A percentile compares a stretch with the other conserved stretches of the same genome.
These are phyloP conservation scores for Fagopyrum esculentum DNA, from an alignment of 148 eudicot species.

Conservation along the genomic window DNA sequence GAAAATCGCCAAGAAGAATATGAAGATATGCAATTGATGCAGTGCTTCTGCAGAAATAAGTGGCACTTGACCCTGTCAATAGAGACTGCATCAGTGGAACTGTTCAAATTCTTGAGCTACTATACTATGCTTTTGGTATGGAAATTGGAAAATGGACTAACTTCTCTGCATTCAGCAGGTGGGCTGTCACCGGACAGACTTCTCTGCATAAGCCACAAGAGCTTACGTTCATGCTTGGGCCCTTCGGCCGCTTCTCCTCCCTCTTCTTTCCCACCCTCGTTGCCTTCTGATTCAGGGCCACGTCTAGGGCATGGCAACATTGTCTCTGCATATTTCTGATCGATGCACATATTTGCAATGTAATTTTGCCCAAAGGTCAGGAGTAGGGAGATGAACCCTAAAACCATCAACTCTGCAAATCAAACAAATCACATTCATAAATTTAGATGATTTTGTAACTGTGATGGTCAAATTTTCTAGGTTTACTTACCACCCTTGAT, in stretches of 20 bases:
- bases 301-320: slow-evolving; percentile 60
- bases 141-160: slow-evolving; percentile 12
- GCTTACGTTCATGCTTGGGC: slow-evolving; percentile 28
- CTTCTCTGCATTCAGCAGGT: slow-evolving; percentile 32
- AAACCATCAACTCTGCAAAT: slow-evolving; percentile 78
- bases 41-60: slow-evolving; percentile 62
- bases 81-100: neutral
- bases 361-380: slow-evolving; percentile 77
- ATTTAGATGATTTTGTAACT: neutral
- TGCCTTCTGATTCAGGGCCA: neutral
- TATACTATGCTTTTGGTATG: neutral
- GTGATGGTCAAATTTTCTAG: neutral
- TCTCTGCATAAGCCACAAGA: slow-evolving; percentile 34
- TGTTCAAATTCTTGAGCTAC: neutral
- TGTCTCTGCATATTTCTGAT: slow-evolving; percentile 34
- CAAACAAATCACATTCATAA: slow-evolving; percentile 12
- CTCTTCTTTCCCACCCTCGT: neutral
- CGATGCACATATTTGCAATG: slow-evolving; percentile 64
- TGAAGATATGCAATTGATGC: slow-evolving; percentile 88
- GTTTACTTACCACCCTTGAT: slow-evolving; percentile 15
- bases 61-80: slow-evolving; percentile 28
- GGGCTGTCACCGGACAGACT: slow-evolving; percentile 21
- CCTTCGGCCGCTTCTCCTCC: neutral
- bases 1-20: slow-evolving; percentile 79
- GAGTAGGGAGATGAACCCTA: slow-evolving; percentile 85